Base-by-base conservation (phyloP, 495 filamentous ascomycete genomes). In the Tuber indicum region DNA sequence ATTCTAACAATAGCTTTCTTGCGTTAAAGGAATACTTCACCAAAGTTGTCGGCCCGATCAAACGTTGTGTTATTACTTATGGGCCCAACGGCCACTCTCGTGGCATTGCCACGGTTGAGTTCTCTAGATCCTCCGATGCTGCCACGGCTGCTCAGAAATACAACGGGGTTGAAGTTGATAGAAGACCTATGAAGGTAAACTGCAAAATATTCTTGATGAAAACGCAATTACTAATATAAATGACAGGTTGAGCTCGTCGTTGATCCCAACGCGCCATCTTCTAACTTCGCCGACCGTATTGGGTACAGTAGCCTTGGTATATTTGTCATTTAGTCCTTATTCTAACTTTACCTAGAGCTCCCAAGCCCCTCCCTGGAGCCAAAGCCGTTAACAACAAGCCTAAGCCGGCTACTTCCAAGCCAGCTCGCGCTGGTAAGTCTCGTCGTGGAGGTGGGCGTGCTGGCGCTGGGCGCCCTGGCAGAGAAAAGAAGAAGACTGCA, bases 1-100 rank as follows among this genome's bases (percentile, higher is more conserved):
- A 77, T 83, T 83, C 82, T 83, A 83, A 83, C 82, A 81, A 77
- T 70, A 83, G 75, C 77, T 81, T 81, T 83, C 80, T 74, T 81
- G 43, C 71, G 76, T 74, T 78, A 86, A 95, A 99, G 96, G 96
- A 98, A 87, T 99, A 97, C 86, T 97, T 99, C 86, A 84, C 87
- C 82, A 92, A 93, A 84, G 91, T 92, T 82, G 89, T 96, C 86
- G 96, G 95, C 70, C 91, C 92, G 72, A 91, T 98, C 85, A 97
- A 94, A 88, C 90, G 88, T 85, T 92, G 92, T 72, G 89, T 92
- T 83, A 88, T 99, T 81, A 93, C 92, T 46, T 98, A 98, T 85
- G 95, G 94, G 82, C 92, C 94, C 69, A 93, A 93, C 83, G 94
- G 96, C 72, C 88, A 88, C 45, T 98, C 94, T 88, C 93, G 94